Base-by-base conservation (phyloP, 805 yeast genomes). In the Debaryomyces hansenii region DNA sequence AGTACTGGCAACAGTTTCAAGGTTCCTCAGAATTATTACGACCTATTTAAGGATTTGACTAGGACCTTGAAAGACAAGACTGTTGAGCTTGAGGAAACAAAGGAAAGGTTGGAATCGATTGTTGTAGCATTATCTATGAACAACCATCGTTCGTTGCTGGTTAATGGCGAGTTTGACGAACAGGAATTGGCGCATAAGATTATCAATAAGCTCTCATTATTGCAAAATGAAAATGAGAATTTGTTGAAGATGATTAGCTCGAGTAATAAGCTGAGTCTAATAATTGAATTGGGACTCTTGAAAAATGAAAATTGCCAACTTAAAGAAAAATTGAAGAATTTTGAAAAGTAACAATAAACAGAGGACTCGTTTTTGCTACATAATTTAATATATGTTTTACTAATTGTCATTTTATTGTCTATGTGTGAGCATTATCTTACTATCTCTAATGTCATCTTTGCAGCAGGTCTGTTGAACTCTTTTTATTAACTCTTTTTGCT, bases 151-250 rank as follows among this genome's bases (percentile, higher is more conserved):
- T 41, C 56, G n/a, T 42, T 48, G 20, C 79, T 82, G 1, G 70
- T 72, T 29, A 65, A 72, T 46, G 90, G 90, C 2, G 71, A 84
- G 47, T 85, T 80, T 60, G 95, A 88, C 56, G 85, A 81, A 42
- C 83, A 86, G 56, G 90, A 87, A 45, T 66, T 87, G 40, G 82
- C 91, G 11, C 94, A 88, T 59, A 83, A 84, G 55, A 79, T 87
- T 48, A 71, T 88, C 34, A 74, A 76, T 35, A 81, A 87, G 55
- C 56, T 89, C 52, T 79, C 79, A 44, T 68, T 76, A 47, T 66
- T 89, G 48, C 80, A 80, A 15, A 77, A 75, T 39, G 96, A 89
- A 59, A 89, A 89, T 59, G 83, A 82, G 47, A 82, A 77, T 51
- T 73, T 89, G 66, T 75, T 84, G 50, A 80, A 80, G 55, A 81